Evolutionary conservation across 768 basidiomycete genomes (phyloP), one percentile per base, ranked within the genome.

Genomic region (Lenzites betulinus): DNA sequence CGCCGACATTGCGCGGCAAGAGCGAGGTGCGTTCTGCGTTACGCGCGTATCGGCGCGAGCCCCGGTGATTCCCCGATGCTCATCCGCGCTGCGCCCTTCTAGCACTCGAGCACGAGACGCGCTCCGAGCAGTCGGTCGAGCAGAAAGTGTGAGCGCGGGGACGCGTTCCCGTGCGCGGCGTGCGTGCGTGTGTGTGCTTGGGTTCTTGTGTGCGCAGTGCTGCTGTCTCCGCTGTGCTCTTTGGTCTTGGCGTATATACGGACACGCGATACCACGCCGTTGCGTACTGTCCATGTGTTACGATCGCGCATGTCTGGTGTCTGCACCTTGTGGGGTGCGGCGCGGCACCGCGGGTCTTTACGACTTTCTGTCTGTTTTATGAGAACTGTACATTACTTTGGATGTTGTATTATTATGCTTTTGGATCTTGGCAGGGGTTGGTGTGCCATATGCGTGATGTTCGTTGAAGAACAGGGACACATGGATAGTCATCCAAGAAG

Each of bases 1-100:
- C 43, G 79, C 75, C 0, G 77, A 84, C 57, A 84, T 91, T 64
- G 72, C 70, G 44, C 76, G 71, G 66, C 77, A 78, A 28, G 78
- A 83, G 64, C 74, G 72, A 58, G 77, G 71, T 59, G 59, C 51
- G 66, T 62, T 22, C 15, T 30, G 25, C 25, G n/a, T 20, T 53
- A 18, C 13, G n/a, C 42, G 15, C 35, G 11, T 46, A 11, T 9
- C 15, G 7, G 13, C 51, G 1, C n/a, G n/a, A n/a, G n/a, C n/a
- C 18, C 64, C 1, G 66, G 36, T 28, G 38, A 23, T 36, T 11
- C 30, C 16, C 46, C 52, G 47, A 51, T 20, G 53, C 53, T 60
- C 25, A 60, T 48, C 22, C 47, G 36, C 23, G 42, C 18, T 30
- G 30, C 26, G 16, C 25, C 25, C 20, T 39, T 54, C 13, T 30